These are phyloP conservation scores for Canna indica DNA, from an alignment of 176 grass and related monocot species.

Conservation along the genomic window DNA sequence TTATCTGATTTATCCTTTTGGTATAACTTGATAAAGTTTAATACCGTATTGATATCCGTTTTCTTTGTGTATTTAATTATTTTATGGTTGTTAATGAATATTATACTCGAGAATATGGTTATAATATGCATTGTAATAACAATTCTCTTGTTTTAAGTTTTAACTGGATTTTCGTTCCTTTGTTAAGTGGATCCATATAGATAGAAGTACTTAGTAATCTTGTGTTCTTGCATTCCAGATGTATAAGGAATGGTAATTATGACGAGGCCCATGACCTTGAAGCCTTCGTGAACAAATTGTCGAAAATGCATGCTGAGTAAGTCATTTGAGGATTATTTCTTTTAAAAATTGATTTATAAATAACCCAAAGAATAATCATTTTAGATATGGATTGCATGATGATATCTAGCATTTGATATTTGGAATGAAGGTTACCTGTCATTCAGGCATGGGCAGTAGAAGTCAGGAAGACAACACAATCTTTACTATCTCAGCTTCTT, in stretches of 20 bases:
- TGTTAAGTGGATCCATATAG: background rate
- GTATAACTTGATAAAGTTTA: background rate
- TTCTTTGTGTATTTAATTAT: background rate
- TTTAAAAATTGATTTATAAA: constrained; percentile 11
- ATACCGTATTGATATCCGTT: background rate
- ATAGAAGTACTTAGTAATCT: background rate
- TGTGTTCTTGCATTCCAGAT: constrained; percentile 30
- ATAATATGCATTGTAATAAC: no score
- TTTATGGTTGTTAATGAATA: background rate
- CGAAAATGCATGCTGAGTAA: constrained; percentile 88
- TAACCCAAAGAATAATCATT: background rate
- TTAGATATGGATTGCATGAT: constrained; percentile 14
- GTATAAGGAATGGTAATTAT: constrained; percentile 98
- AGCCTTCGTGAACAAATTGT: constrained; percentile 83
- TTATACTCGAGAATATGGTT: no score
- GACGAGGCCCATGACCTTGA: constrained; percentile 96
- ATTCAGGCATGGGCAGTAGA: constrained; percentile 81
- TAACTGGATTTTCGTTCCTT: background rate
- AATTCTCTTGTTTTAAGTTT: no score
- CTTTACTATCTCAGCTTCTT: constrained; percentile 90
- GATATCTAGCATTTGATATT: constrained; percentile 32
- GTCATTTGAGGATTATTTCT: constrained; percentile 17
- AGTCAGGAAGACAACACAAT: constrained; percentile 89
- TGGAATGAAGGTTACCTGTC: constrained; percentile 72
- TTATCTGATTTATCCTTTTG: background rate